Percentiles rank a stretch among this genome's conserved stretches.
phyloP scores from a whole-genome alignment of 306 rosid species.

The Vigna angularis region DNA sequence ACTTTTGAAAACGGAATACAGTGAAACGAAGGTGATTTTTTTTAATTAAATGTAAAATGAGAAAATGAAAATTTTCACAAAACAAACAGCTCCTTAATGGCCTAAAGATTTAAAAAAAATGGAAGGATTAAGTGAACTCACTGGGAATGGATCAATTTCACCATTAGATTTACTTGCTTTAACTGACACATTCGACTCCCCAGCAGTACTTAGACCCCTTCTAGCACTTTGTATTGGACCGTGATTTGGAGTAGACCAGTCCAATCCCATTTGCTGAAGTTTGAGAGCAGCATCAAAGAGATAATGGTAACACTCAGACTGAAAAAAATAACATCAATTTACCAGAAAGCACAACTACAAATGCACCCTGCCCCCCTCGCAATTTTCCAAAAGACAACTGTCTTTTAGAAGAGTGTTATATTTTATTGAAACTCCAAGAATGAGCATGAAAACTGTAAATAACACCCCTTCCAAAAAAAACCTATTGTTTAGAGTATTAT shows the following conservation, averaged over 20 bases:
- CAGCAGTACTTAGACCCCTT: conserved; percentile 53
- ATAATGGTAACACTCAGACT: conserved; percentile 90
- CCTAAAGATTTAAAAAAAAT: conserved; percentile 27
- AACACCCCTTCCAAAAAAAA: conserved; percentile 9
- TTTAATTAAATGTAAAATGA: not conserved
- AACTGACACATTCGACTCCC: conserved; percentile 54
- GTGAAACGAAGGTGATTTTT: not conserved
- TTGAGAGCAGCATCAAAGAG: conserved; percentile 96
- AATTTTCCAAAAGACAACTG: not conserved
- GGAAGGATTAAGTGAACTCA: conserved; percentile 51
- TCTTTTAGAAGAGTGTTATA: not conserved
- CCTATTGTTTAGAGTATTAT: not conserved
- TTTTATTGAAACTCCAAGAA: not conserved
- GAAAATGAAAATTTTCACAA: not conserved
- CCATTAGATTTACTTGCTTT: conserved; percentile 66
- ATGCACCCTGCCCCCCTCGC: too few relatives aligned
- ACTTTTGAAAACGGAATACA: not conserved
- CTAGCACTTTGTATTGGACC: conserved; percentile 69
- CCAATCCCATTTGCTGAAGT: conserved; percentile 87
- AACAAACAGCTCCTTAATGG: not conserved
- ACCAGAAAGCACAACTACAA: conserved; percentile 4
- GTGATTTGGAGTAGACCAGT: conserved; percentile 79
- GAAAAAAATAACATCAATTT: conserved; percentile 46
- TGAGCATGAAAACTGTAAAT: conserved; percentile 2
- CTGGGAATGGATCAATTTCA: conserved; percentile 53